These are phyloP conservation scores for Camelina hispida DNA, from an alignment of 345 rosid species.

Conservation along the genomic window DNA sequence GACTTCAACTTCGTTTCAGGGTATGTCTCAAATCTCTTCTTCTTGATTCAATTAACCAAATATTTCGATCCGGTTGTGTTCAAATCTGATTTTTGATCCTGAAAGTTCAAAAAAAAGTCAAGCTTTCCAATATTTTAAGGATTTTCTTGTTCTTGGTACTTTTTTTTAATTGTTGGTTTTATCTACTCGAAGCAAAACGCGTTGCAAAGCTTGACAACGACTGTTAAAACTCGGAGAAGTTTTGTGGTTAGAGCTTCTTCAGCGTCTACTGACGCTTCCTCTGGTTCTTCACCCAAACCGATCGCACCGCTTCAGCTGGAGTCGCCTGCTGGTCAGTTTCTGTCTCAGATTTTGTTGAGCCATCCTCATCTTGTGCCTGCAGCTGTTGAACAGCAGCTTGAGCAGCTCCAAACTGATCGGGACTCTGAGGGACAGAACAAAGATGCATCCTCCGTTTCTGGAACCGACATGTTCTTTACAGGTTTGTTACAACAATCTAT, in stretches of 20 bases:
- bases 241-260: slow-evolving; percentile 60
- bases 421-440: slow-evolving; percentile 63
- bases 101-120: background rate
- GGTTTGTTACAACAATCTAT: slow-evolving; percentile 50
- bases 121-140: too few relatives aligned
- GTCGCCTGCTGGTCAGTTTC: slow-evolving; percentile 91
- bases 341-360: slow-evolving; percentile 76
- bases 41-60: background rate
- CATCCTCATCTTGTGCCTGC: slow-evolving; percentile 97
- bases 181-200: slow-evolving; percentile 34
- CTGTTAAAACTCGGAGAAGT: slow-evolving; percentile 50
- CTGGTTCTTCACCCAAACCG: slow-evolving; percentile 58
- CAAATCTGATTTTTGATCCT: slow-evolving; percentile 21
- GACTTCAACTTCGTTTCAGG: slow-evolving; percentile 39
- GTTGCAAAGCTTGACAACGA: slow-evolving; percentile 40
- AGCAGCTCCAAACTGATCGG: slow-evolving; percentile 87
- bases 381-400: slow-evolving; percentile 95
- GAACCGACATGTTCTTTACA: slow-evolving; percentile 83
- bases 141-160: too few relatives aligned
- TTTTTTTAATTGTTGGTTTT: too few relatives aligned
- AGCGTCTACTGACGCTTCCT: slow-evolving; percentile 61
- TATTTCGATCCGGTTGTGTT: background rate
- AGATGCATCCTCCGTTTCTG: slow-evolving; percentile 65
- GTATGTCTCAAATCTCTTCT: slow-evolving; percentile 36
- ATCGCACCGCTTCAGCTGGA: slow-evolving; percentile 86